phyloP scores from a whole-genome alignment of 495 filamentous ascomycete genomes.

The Hypoxylon cercidicola region DNA sequence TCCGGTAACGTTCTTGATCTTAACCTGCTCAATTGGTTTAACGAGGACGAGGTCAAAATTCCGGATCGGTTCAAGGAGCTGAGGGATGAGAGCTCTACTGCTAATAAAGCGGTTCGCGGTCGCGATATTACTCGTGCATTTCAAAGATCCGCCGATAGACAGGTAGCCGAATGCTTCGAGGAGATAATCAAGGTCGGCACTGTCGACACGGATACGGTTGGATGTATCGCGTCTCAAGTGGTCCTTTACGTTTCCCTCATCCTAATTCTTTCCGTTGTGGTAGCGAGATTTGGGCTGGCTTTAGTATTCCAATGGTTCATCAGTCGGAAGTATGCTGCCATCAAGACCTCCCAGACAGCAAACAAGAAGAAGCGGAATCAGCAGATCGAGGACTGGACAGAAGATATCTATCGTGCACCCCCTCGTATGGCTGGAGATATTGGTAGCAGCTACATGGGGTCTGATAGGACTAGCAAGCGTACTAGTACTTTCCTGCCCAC shows the following conservation, averaged over 20 bases:
- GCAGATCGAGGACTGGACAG: slow-evolving; percentile 98
- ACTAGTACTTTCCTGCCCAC: slow-evolving; percentile 81
- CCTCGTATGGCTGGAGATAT: slow-evolving; percentile 78
- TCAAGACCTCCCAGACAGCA: slow-evolving; percentile 74
- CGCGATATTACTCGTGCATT: slow-evolving; percentile 90
- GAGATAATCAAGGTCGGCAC: slow-evolving; percentile 96
- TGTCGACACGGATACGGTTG: slow-evolving; percentile 94
- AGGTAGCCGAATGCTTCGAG: slow-evolving; percentile 82
- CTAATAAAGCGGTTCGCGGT: slow-evolving; percentile 80
- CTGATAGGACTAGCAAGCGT: slow-evolving; percentile 81
- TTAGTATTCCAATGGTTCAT: slow-evolving; percentile 96
- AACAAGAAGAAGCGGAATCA: slow-evolving; percentile 83
- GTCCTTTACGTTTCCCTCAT: slow-evolving; percentile 94
- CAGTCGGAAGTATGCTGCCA: slow-evolving; percentile 79
- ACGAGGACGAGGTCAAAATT: slow-evolving; percentile 80
- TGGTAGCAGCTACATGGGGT: slow-evolving; percentile 63
- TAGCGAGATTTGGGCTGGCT: slow-evolving; percentile 88
- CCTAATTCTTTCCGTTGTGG: slow-evolving; percentile 91
- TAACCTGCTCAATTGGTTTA: slow-evolving; percentile 91
- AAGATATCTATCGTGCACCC: slow-evolving; percentile 94
- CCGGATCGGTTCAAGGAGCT: slow-evolving; percentile 83
- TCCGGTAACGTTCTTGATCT: slow-evolving; percentile 94
- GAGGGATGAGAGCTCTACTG: slow-evolving; percentile 57
- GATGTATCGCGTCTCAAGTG: slow-evolving; percentile 96
- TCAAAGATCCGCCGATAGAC: slow-evolving; percentile 78